Evolutionary conservation across 139 green algal genomes (phyloP).

Genomic region (Tetradesmus lagerheimii): DNA sequence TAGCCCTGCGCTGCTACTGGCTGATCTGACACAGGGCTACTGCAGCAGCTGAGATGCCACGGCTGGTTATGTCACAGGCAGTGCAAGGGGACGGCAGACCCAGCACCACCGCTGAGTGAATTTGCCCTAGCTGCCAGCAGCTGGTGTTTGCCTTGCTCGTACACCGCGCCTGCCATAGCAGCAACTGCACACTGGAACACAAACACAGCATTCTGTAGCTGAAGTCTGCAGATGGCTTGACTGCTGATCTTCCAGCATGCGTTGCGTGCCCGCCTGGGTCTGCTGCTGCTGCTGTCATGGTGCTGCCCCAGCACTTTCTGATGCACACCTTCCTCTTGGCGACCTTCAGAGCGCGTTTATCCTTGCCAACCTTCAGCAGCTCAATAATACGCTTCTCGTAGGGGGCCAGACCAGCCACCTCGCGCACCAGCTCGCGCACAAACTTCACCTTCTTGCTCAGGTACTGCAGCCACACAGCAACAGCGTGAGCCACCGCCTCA

Average conservation of each 20-base stretch:
- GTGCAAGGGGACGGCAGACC: background rate
- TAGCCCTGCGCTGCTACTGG: background rate
- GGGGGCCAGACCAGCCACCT: conserved; percentile 94
- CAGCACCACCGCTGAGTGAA: background rate
- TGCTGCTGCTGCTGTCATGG: conserved; percentile 3
- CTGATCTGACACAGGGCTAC: background rate
- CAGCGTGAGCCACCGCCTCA: background rate
- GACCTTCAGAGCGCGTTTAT: conserved; percentile 98
- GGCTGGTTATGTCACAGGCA: background rate
- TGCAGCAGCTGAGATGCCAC: too few relatives aligned
- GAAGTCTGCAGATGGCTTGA: background rate
- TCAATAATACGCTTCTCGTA: conserved; percentile 97
- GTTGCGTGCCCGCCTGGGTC: background rate
- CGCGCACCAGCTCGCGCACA: conserved; percentile 90
- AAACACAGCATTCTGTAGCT: too few relatives aligned
- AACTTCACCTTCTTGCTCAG: conserved; percentile 90
- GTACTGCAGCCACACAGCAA: conserved; percentile 58
- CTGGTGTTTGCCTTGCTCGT: background rate
- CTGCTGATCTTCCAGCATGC: background rate
- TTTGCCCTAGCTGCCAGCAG: too few relatives aligned
- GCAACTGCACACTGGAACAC: too few relatives aligned
- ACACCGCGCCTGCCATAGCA: background rate
- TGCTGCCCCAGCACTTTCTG: background rate
- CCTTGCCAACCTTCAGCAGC: conserved; percentile 96
- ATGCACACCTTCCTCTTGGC: conserved; percentile 92